phyloP scores from a whole-genome alignment of 768 basidiomycete genomes.

The Phanerochaete carnosa region DNA sequence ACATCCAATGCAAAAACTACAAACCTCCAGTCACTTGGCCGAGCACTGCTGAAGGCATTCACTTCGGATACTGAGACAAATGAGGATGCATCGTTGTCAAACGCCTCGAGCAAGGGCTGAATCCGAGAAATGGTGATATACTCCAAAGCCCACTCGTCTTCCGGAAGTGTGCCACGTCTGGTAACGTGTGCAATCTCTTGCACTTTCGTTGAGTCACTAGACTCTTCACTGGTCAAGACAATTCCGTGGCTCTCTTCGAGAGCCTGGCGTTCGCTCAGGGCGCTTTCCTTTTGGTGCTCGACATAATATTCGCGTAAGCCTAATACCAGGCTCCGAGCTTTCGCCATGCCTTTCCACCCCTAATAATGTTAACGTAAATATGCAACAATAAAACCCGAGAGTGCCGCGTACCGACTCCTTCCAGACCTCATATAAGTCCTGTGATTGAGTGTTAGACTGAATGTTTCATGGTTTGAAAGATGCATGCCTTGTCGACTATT shows the following conservation, averaged over 20 bases:
- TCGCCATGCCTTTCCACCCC: slow-evolving; percentile 21
- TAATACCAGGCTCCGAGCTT: slow-evolving; percentile 19
- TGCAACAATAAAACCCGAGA: background rate
- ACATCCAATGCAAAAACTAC: background rate
- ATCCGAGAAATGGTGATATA: slow-evolving; percentile 18
- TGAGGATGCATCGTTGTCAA: slow-evolving; percentile 20
- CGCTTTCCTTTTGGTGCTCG: background rate
- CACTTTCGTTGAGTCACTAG: background rate
- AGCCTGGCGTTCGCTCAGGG: background rate
- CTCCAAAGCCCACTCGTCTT: slow-evolving; percentile 22
- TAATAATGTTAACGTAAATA: background rate
- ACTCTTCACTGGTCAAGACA: background rate
- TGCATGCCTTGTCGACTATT: slow-evolving; percentile 15
- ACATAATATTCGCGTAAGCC: slow-evolving; percentile 19
- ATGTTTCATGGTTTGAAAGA: background rate
- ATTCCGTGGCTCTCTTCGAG: background rate
- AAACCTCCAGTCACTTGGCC: slow-evolving; percentile 20
- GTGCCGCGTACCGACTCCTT: slow-evolving; percentile 12
- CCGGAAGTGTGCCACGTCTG: background rate
- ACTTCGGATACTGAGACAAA: slow-evolving; percentile 20
- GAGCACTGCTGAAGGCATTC: slow-evolving; percentile 18
- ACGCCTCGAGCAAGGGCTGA: slow-evolving; percentile 16
- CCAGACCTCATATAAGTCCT: slow-evolving; percentile 19
- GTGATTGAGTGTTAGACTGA: background rate
- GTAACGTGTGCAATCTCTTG: background rate